Conservation (phyloP, 345 rosid genomes). For the Microthlaspi erraticum region DNA sequence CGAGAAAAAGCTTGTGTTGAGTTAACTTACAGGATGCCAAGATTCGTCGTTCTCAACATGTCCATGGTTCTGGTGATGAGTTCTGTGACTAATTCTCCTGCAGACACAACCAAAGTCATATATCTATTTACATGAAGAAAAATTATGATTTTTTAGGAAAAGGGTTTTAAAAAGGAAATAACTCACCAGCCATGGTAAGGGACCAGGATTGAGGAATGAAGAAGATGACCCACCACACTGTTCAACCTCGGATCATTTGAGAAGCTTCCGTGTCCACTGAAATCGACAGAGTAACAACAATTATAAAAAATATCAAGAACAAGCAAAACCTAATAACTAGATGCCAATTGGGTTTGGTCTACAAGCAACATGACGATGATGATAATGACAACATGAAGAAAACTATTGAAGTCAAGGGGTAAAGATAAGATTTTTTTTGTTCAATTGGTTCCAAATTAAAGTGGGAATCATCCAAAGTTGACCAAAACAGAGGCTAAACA, state of each 20-base stretch:
- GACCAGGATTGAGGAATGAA: constrained; percentile 90
- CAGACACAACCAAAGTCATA: constrained; percentile 21
- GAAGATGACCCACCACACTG: constrained; percentile 79
- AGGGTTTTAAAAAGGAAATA: constrained; percentile 8
- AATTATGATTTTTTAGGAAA: background rate
- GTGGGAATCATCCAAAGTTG: constrained; percentile 28
- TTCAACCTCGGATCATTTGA: constrained; percentile 71
- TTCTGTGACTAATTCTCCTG: constrained; percentile 97
- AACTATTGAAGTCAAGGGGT: constrained; percentile 10
- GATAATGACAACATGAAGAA: too few relatives aligned
- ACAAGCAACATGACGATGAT: too few relatives aligned
- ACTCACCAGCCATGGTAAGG: constrained; percentile 96
- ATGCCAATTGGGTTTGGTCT: constrained; percentile 14
- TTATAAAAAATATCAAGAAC: constrained; percentile 18
- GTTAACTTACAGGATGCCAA: constrained; percentile 75
- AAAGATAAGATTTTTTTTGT: constrained; percentile 14
- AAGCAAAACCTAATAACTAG: constrained; percentile 25
- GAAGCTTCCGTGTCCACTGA: constrained; percentile 96
- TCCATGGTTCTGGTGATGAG: constrained; percentile 96
- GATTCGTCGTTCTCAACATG: constrained; percentile 96
- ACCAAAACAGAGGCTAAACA: constrained; percentile 30
- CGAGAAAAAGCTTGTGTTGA: background rate
- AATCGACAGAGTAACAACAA: constrained; percentile 9
- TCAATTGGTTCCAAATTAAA: constrained; percentile 23
- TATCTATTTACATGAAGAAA: constrained; percentile 2